Conservation (phyloP, 305 asterid species). For the Solanum chacoense region DNA sequence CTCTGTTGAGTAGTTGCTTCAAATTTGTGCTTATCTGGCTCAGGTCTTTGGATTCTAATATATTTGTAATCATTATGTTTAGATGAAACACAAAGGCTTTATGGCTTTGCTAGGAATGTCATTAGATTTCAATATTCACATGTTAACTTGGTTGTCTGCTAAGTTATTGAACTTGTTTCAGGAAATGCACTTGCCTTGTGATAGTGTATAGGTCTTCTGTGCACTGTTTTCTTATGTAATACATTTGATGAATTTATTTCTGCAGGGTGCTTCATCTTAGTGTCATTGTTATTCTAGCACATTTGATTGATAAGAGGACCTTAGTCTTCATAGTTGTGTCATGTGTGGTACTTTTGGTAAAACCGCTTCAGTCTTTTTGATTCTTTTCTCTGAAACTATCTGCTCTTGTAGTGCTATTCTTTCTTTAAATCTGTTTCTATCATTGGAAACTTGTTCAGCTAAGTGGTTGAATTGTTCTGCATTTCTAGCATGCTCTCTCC, state of each 20-base stretch:
- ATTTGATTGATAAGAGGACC: background rate
- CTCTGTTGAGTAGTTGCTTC: background rate
- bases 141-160: background rate
- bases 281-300: background rate
- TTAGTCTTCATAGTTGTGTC: background rate
- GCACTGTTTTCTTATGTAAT: background rate
- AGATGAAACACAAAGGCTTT: background rate
- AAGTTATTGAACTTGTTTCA: background rate
- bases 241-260: background rate
- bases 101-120: background rate
- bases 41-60: background rate
- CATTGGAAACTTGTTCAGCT: background rate
- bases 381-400: background rate
- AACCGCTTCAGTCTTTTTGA: background rate
- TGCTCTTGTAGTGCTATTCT: background rate
- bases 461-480: background rate
- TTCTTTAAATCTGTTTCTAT: background rate
- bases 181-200: background rate
- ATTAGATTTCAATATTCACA: background rate
- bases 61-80: background rate
- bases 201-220: background rate
- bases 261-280: background rate
- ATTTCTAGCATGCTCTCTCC: background rate
- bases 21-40: background rate
- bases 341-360: background rate